A percentile compares a stretch with the other conserved stretches of the same genome.
Conservation (phyloP, 1,284 basidiomycete species). For the Ceratobasidium sp. region DNA sequence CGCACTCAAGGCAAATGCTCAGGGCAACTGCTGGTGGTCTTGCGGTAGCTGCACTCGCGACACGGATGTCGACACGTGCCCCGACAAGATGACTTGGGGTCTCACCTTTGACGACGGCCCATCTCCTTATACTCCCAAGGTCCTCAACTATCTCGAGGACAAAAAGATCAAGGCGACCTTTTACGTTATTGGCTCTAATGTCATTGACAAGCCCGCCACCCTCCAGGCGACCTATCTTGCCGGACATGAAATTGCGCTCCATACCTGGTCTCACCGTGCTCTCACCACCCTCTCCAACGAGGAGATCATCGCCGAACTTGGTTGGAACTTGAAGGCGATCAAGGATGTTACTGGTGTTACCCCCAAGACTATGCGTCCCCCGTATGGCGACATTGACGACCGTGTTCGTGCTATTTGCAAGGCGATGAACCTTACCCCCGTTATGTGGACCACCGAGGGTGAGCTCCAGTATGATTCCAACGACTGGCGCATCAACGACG, state of each 20-base stretch:
- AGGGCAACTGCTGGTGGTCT: conserved; percentile 57
- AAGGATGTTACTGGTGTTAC: conserved; percentile 64
- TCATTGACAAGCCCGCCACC: conserved; percentile 76
- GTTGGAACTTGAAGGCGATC: conserved; percentile 89
- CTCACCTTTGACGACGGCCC: conserved; percentile 86
- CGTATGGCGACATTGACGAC: conserved; percentile 62
- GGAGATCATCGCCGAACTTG: conserved; percentile 90
- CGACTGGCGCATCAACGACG: conserved; percentile 76
- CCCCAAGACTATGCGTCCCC: conserved; percentile 70
- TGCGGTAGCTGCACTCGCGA: conserved; percentile 79
- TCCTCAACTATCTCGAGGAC: conserved; percentile 72
- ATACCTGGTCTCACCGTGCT: conserved; percentile 38
- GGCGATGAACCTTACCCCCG: conserved; percentile 79
- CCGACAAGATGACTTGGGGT: conserved; percentile 80
- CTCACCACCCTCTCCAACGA: conserved; percentile 73
- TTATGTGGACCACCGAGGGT: conserved; percentile 64
- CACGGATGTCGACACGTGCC: conserved; percentile 76
- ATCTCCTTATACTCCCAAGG: conserved; percentile 74
- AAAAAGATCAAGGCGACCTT: conserved; percentile 81
- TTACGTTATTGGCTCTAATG: conserved; percentile 74
- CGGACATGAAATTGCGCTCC: conserved; percentile 62
- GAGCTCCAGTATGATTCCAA: conserved; percentile 39
- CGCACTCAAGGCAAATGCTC: conserved; percentile 40
- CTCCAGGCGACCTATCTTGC: conserved; percentile 83
- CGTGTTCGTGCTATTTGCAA: conserved; percentile 83